Conservation (phyloP, 2,329 filamentous ascomycete genomes). For the Microdochium bolleyi region DNA sequence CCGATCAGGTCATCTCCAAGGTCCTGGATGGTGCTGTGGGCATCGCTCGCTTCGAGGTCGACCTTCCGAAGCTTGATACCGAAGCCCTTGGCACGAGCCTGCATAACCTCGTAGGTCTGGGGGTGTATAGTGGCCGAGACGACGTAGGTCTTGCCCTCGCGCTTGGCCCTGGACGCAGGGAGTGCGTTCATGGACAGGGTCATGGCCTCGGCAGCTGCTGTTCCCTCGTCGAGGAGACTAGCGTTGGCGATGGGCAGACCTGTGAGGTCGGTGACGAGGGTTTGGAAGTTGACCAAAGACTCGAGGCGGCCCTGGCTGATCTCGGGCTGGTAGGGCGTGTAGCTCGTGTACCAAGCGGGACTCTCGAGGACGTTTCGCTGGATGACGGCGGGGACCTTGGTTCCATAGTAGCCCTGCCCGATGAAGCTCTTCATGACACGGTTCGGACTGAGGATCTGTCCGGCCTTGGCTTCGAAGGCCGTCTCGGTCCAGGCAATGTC, state of each 20-base stretch:
- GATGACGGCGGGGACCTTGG: conserved; percentile 82
- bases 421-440: conserved; percentile 59
- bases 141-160: conserved; percentile 70
- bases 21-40: conserved; percentile 57
- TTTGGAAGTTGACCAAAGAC: conserved; percentile 93
- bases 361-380: conserved; percentile 89
- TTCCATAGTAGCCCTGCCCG: conserved; percentile 81
- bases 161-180: conserved; percentile 62
- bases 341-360: conserved; percentile 96
- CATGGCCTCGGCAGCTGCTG: conserved; percentile 92
- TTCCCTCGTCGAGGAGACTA: conserved; percentile 83
- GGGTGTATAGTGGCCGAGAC: conserved; percentile 78
- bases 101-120: conserved; percentile 77
- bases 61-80: conserved; percentile 70
- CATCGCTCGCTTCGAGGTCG: conserved; percentile 59
- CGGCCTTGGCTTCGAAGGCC: conserved; percentile 39
- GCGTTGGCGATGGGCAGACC: conserved; percentile 84
- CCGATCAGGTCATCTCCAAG: conserved; percentile 78
- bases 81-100: conserved; percentile 84
- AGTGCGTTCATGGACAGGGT: conserved; percentile 79
- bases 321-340: conserved; percentile 94
- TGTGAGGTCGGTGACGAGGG: conserved; percentile 81
- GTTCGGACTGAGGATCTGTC: conserved; percentile 25
- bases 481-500: conserved; percentile 48
- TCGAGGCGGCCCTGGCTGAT: conserved; percentile 93